phyloP scores from a whole-genome alignment of 176 grass and related monocot genomes.

The Saccharum officinarum region DNA sequence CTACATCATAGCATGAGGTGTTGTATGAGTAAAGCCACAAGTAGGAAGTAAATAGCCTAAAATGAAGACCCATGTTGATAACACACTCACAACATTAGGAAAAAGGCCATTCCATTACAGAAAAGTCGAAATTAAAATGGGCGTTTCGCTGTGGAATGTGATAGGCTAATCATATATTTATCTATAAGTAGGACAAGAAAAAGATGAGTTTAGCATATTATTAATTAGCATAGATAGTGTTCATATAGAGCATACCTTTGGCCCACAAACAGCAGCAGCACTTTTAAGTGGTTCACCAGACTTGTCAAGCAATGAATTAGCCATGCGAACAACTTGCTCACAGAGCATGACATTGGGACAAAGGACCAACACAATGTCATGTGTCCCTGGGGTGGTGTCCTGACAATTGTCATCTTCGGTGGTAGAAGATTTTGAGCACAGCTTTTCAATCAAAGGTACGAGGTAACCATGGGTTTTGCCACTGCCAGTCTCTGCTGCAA shows the following conservation, averaged over 20 bases:
- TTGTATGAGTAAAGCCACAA: slow-evolving; percentile 1
- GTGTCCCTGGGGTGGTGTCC: slow-evolving; percentile 3
- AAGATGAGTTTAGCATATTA: slow-evolving; percentile 16
- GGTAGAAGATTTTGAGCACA: slow-evolving; percentile 49
- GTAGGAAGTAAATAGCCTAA: slow-evolving; percentile 10
- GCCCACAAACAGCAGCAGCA: slow-evolving; percentile 83
- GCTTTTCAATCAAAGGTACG: slow-evolving; percentile 78
- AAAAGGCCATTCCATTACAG: not conserved
- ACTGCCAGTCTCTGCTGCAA: slow-evolving; percentile 92
- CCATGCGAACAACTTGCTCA: slow-evolving; percentile 88
- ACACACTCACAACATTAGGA: not conserved
- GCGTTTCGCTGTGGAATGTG: not conserved
- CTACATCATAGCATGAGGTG: not conserved
- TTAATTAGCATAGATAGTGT: slow-evolving; percentile 9
- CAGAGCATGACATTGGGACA: slow-evolving; percentile 98
- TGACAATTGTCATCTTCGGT: slow-evolving; percentile 30
- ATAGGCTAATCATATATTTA: not conserved
- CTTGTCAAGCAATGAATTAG: slow-evolving; percentile 69
- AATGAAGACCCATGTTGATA: slow-evolving; percentile 17
- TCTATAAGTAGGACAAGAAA: not conserved
- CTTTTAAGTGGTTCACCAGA: slow-evolving; percentile 66
- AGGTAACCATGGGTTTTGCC: slow-evolving; percentile 98
- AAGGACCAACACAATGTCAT: slow-evolving; percentile 53
- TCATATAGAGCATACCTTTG: slow-evolving; percentile 53
- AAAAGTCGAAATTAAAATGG: slow-evolving; percentile 15